A percentile compares a stretch with the other conserved stretches of the same genome.
These are phyloP conservation scores for Dioscorea zingiberensis DNA, from an alignment of 106 monocot species.

Conservation along the genomic window DNA sequence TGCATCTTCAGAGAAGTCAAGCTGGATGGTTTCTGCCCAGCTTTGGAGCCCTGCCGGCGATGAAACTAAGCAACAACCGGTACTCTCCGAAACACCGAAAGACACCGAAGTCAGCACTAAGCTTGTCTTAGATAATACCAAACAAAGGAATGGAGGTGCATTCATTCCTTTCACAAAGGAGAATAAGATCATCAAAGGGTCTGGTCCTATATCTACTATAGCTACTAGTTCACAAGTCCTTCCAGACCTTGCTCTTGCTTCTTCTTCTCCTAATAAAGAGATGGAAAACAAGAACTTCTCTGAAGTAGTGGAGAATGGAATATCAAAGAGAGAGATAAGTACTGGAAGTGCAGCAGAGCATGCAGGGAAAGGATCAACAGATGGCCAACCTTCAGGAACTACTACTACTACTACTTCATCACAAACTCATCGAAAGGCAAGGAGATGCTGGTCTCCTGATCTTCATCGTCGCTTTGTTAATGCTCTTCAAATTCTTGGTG, in stretches of 20 bases:
- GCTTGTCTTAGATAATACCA: no score
- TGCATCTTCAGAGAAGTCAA: no score
- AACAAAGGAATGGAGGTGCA: no score
- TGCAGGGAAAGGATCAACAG: slow-evolving; percentile 4
- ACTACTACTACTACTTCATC: not conserved
- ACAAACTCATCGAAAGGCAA: slow-evolving; percentile 58
- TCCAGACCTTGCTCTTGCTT: slow-evolving; percentile 55
- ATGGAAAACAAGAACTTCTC: slow-evolving; percentile 18
- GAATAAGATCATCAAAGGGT: no score
- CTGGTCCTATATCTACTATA: no score
- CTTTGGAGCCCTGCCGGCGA: no score
- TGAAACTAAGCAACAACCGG: no score
- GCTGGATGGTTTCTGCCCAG: no score
- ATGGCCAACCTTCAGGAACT: not conserved
- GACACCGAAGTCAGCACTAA: no score
- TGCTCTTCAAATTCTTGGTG: slow-evolving; percentile 84
- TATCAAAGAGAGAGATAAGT: not conserved
- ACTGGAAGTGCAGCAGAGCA: not conserved
- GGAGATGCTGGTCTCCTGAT: slow-evolving; percentile 96
- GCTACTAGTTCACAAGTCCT: not conserved
- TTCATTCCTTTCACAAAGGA: no score
- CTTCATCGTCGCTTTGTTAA: slow-evolving; percentile 94
- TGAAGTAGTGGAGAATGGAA: slow-evolving; percentile 6
- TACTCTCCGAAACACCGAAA: no score
- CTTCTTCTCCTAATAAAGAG: slow-evolving; percentile 7